Conservation (phyloP, 2,329 filamentous ascomycete species). For the Arachnomyces sp. region DNA sequence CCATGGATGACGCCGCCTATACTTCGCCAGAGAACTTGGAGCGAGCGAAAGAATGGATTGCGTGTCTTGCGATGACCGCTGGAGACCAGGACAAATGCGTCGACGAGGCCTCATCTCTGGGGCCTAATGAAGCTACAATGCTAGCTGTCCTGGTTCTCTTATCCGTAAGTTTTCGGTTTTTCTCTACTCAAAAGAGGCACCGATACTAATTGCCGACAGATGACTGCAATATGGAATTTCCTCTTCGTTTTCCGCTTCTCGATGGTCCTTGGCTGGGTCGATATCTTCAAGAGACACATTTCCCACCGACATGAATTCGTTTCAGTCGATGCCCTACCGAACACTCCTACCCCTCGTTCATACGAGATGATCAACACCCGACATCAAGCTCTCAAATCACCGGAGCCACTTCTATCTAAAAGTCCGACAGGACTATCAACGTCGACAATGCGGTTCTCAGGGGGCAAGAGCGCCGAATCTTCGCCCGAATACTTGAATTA, state of each 20-base stretch:
- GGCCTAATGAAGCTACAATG: slow-evolving; percentile 67
- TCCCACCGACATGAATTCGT: slow-evolving; percentile 66
- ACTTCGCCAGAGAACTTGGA: slow-evolving; percentile 46
- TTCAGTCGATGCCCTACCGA: slow-evolving; percentile 67
- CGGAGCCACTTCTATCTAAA: slow-evolving; percentile 25
- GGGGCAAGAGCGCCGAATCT: slow-evolving; percentile 23
- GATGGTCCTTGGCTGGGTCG: slow-evolving; percentile 78
- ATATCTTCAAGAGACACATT: slow-evolving; percentile 49
- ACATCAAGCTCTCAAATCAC: slow-evolving; percentile 21
- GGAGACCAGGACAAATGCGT: slow-evolving; percentile 62
- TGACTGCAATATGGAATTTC: slow-evolving; percentile 65
- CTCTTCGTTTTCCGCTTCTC: slow-evolving; percentile 71
- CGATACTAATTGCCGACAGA: too few relatives aligned
- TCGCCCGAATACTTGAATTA: slow-evolving; percentile 39
- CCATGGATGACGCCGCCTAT: slow-evolving; percentile 65
- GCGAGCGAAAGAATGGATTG: slow-evolving; percentile 57
- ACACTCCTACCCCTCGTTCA: slow-evolving; percentile 56
- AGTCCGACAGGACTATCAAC: slow-evolving; percentile 17
- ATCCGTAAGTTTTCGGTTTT: slow-evolving; percentile 51
- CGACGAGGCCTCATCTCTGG: slow-evolving; percentile 49
- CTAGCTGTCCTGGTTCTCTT: slow-evolving; percentile 75
- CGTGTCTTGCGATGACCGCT: slow-evolving; percentile 54
- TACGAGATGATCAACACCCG: slow-evolving; percentile 64
- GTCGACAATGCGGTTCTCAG: slow-evolving; percentile 14
- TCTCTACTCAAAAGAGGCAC: too few relatives aligned